Base-by-base conservation (phyloP, 257 asterid genomes). In the Cordia subcordata region DNA sequence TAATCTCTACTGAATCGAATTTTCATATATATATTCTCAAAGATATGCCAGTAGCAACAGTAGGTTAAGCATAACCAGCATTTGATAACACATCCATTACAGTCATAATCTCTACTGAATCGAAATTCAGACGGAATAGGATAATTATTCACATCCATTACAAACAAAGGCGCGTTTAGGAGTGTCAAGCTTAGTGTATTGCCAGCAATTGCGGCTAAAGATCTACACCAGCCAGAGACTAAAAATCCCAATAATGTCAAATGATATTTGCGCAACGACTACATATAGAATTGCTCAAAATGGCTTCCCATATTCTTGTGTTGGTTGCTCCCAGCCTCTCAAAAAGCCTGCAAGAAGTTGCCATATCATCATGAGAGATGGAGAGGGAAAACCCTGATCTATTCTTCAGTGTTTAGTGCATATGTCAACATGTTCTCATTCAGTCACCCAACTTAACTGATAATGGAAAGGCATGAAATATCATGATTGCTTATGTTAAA, bases 281-380 rank as follows among this genome's bases (percentile, higher is more conserved):
- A 33, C 49, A 64, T 42, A 53, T 40, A 11, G 12, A 60, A 55
- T 47, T 22, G 73, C 68, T 83, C 81, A 79, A 74, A 81, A 84
- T 52, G 87, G 90, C 58, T 78, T 86, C 69, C 82, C 80, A 5
- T 73, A 83, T 49, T 86, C 87, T 59, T 77, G 87, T 0, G 79
- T n/a, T 32, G 89, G 87, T 79, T 77, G 90, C 81, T 83, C 92
- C 92, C 89, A 81, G 42, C 64, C 60, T 73, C 87, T 70, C 74
- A 83, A 59, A 45, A 77, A 76, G 72, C 95, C 95, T 83, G 50
- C 79, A 69, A 47, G 27, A 54, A 61, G 57, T 49, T 23, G 58
- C 49, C 57, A 49, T 40, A 62, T 21, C 10, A 10, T n/a, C 21
- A 46, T 21, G 40, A 62, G 55, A 19, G 23, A 64, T 12, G 47